These are phyloP conservation scores for Meyerozyma sp. DNA, from an alignment of 1,139 yeast genomes.

Conservation along the genomic window DNA sequence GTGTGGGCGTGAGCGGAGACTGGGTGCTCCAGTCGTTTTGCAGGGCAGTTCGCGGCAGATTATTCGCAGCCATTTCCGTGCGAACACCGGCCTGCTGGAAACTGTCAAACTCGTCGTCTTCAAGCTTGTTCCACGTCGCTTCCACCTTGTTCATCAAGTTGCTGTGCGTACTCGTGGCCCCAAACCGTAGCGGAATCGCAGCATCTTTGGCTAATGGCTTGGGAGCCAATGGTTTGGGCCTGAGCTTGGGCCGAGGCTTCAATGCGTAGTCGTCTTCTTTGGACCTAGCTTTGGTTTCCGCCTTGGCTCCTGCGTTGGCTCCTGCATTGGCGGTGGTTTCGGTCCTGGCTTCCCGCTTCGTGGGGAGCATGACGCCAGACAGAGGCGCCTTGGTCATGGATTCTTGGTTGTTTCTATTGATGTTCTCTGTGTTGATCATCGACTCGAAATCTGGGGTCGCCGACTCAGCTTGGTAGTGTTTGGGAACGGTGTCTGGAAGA, in stretches of 20 bases:
- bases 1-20: conserved; percentile 2
- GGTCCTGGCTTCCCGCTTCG: conserved; percentile 5
- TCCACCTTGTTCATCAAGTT: conserved; percentile 12
- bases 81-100: conserved; percentile 21
- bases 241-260: conserved; percentile 4
- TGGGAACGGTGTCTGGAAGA: conserved; percentile 15
- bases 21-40: conserved; percentile 3
- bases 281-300: background rate
- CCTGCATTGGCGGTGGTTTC: conserved; percentile 2
- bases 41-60: conserved; percentile 1
- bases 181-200: conserved; percentile 17
- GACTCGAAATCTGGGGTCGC: conserved; percentile 20
- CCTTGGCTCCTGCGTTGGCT: background rate
- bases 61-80: conserved; percentile 2
- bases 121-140: conserved; percentile 14
- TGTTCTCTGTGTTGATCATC: conserved; percentile 28
- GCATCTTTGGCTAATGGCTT: conserved; percentile 4
- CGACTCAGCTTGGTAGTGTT: conserved; percentile 5
- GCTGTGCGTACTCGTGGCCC: conserved; percentile 17
- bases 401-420: conserved; percentile 25
- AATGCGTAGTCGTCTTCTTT: background rate
- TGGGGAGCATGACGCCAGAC: conserved; percentile 12
- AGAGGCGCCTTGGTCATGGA: conserved; percentile 20
- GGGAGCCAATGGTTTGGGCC: conserved; percentile 3
- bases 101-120: conserved; percentile 24